Evolutionary conservation across 1,284 basidiomycete genomes (phyloP).

Genomic region (Tilletia indica): DNA sequence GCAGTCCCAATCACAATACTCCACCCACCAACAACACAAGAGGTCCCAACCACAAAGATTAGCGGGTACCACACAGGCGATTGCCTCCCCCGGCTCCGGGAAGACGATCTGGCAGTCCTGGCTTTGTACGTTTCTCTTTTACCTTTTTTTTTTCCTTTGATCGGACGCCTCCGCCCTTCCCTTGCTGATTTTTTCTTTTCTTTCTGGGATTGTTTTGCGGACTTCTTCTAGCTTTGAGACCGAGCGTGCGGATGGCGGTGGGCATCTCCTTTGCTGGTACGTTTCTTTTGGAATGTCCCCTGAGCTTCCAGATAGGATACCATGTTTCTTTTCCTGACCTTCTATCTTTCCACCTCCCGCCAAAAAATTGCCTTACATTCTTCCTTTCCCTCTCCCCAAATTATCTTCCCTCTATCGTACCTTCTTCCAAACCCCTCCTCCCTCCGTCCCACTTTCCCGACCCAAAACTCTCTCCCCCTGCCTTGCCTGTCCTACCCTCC

Average conservation of each 20-base stretch:
- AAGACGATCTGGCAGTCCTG: slow-evolving; percentile 7
- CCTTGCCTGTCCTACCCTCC: no score
- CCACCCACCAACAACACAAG: background rate
- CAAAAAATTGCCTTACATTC: background rate
- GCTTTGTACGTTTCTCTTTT: background rate
- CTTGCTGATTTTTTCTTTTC: background rate
- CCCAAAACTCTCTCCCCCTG: no score
- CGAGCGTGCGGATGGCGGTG: background rate
- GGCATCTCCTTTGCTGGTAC: background rate
- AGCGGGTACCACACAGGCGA: background rate
- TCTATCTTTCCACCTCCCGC: background rate
- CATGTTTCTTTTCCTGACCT: background rate
- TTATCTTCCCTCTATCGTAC: no score
- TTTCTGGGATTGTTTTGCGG: background rate
- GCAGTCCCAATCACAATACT: background rate
- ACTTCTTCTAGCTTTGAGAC: slow-evolving; percentile 2
- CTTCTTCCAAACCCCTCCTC: no score
- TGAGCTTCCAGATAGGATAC: background rate
- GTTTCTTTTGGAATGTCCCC: background rate
- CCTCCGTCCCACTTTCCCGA: no score
- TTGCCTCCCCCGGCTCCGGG: background rate
- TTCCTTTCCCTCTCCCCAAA: background rate
- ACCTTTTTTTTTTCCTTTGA: background rate
- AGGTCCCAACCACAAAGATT: background rate
- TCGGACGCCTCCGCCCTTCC: background rate